Evolutionary conservation across 75 land plant species (phyloP), one percentile per base, ranked within the genome.

Genomic region (Chamaecyparis obtusa): DNA sequence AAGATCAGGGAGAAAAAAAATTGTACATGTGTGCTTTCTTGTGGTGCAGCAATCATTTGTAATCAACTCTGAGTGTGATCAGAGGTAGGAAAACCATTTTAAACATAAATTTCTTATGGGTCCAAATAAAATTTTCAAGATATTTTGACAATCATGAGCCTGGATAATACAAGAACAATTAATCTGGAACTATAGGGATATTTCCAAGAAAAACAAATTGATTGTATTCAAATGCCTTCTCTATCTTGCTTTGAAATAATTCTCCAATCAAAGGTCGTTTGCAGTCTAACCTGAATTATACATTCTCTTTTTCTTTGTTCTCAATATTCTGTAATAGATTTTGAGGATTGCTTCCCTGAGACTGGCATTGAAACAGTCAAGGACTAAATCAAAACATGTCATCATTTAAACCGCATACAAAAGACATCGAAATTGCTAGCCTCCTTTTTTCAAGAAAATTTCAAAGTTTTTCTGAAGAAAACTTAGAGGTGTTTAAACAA

Each of bases 111-210:
- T 1, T 44, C 30, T 43, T 80, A 27, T 24, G 44, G n/a, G 49
- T 27, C 51, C 48, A 80, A 43, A 27, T 80, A 44, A 80, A 80
- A 27, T 80, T 43, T 44, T 21, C 48, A 80, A 2, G 27, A 21
- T 80, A 48, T 80, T 81, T 81, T 81, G n/a, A 81, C 49, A 44
- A 44, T 13, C 13, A 81, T 81, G 83, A 46, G 51, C 27, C 54
- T 3, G 1, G 5, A 44, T 8, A 44, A 27, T 46, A 44, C n/a
- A 81, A 46, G 11, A 44, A 81, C 32, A 24, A 81, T 46, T 46
- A n/a, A 81, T 81, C 51, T 46, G n/a, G 37, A 30, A 32, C 14
- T 3, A 74, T 2, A 27, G 33, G 51, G 0, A 3, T 24, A 4
- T 21, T 81, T 81, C 15, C 48, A 3, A 6, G 27, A 81, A n/a